A percentile compares a stretch with the other conserved stretches of the same genome.
Conservation (phyloP, 257 asterid species). For the Solanum pennellii region DNA sequence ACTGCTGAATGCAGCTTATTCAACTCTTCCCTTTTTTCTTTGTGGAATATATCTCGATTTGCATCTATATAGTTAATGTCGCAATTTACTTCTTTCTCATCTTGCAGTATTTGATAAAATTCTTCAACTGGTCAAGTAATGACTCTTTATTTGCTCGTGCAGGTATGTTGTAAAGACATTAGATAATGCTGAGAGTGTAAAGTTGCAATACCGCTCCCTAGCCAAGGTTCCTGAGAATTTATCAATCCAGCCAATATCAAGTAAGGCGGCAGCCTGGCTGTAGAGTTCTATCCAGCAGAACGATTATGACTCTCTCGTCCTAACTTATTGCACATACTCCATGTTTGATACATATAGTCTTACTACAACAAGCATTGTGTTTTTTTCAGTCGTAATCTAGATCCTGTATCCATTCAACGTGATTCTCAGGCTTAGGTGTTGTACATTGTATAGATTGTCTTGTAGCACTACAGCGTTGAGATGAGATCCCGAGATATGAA, state of each 20-base stretch:
- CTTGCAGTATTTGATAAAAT: neutral
- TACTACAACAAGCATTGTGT: neutral
- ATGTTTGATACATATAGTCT: neutral
- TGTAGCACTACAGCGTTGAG: neutral
- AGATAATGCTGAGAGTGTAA: conserved; percentile 98
- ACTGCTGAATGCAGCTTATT: neutral
- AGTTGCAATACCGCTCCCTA: conserved; percentile 87
- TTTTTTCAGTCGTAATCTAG: neutral
- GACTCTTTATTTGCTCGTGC: conserved; percentile 1
- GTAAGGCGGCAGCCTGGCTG: conserved; percentile 51
- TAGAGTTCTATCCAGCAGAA: conserved; percentile 12
- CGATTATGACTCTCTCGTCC: neutral
- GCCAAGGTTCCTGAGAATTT: conserved; percentile 50
- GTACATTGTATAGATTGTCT: neutral
- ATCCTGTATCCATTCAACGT: neutral
- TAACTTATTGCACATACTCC: neutral
- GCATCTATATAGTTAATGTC: neutral
- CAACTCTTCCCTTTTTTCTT: neutral
- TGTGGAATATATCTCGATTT: neutral
- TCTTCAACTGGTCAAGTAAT: neutral
- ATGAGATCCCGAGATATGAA: neutral
- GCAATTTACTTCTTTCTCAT: neutral
- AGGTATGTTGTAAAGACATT: conserved; percentile 97
- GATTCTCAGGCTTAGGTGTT: neutral
- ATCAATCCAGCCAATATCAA: conserved; percentile 38